These are phyloP conservation scores for Boehmeria nivea DNA, from an alignment of 306 rosid species.

Conservation along the genomic window DNA sequence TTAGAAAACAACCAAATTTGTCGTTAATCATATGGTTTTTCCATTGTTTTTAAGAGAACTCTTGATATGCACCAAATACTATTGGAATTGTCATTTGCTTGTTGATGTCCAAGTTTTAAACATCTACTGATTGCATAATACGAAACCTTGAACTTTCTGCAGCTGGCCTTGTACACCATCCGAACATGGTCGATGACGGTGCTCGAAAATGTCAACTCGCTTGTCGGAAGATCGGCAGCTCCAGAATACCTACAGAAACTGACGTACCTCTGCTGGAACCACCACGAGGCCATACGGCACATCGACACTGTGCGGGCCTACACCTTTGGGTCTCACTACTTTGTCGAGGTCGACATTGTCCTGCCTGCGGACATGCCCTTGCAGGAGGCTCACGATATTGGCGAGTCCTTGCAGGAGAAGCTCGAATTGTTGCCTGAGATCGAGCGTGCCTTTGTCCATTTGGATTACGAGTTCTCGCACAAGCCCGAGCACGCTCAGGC, in stretches of 20 bases:
- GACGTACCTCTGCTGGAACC: conserved; percentile 97
- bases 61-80: too few species aligned
- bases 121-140: conserved; percentile 1
- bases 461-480: conserved; percentile 87
- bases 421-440: conserved; percentile 83
- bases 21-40: too few species aligned
- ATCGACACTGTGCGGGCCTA: conserved; percentile 90
- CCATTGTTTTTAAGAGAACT: too few species aligned
- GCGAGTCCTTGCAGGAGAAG: conserved; percentile 83
- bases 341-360: conserved; percentile 94
- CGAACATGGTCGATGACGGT: conserved; percentile 97
- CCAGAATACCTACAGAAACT: conserved; percentile 91
- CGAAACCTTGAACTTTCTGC: conserved; percentile 23
- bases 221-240: conserved; percentile 85
- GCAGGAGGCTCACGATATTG: conserved; percentile 92
- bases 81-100: background rate
- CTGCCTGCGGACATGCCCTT: conserved; percentile 79
- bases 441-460: conserved; percentile 95
- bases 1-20: too few species aligned
- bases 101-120: background rate
- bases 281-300: conserved; percentile 75
- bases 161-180: conserved; percentile 90
- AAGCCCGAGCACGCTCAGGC: conserved; percentile 93
- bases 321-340: conserved; percentile 94
- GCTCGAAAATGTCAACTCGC: conserved; percentile 85